Evolutionary conservation across 225 moss, liverwort and hornwort genomes (phyloP), one percentile per base, ranked within the genome.

Genomic region (Marchantia paleacea): DNA sequence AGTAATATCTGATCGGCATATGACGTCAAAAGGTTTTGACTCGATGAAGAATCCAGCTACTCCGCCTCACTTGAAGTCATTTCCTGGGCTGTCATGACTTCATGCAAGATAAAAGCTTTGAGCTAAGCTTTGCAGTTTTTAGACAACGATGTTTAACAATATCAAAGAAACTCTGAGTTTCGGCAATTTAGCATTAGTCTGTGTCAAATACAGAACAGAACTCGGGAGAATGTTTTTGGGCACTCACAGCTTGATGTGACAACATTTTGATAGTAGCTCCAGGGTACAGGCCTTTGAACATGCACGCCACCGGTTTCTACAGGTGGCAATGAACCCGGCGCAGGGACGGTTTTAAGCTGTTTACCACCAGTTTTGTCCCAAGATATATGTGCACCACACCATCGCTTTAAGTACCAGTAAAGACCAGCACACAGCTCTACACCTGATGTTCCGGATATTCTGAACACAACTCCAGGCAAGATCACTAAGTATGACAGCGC

Each of bases 261-360:
- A 58, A 97, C 93, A 84, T 97, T 97, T 76, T 97, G 92, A 79
- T 97, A 93, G 88, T 97, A 94, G 81, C 88, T 94, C 96, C 96
- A 94, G 47, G 94, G 92, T 77, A 92, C 91, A 75, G 89, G 83
- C 79, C 96, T 83, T 80, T 86, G 87, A 67, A 97, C 79, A 55
- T 78, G 83, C 18, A 88, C 66, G 14, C 88, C 87, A 52, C 76
- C 94, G 79, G 74, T 74, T 76, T 84, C 88, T 64, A 96, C 80
- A 20, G 64, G 88, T 73, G 92, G 92, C 81, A 96, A 84, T 65
- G 72, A 88, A 76, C 94, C 91, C 75, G 87, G 90, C 70, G 80
- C 84, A 72, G 90, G 92, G 60, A 96, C 84, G 28, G 92, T 91
- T 50, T 85, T 63, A 77, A 94, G 85, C 63, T 96, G 96, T 76